Evolutionary conservation across 805 yeast genomes (phyloP).

Genomic region (Saturnispora silvae): DNA sequence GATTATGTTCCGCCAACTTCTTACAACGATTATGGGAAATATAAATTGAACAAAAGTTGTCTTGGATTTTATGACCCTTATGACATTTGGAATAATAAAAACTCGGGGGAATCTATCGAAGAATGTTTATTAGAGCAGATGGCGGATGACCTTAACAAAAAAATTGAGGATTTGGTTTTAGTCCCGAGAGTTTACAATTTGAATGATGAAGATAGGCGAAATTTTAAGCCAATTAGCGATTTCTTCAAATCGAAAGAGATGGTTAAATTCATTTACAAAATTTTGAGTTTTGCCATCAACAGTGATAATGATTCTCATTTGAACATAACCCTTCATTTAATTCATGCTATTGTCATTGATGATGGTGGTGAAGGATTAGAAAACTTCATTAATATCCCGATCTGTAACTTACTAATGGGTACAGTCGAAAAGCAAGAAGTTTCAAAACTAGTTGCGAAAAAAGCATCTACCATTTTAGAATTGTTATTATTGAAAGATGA

Average conservation of each 20-base stretch:
- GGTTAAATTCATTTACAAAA: constrained; percentile 46
- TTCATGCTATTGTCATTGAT: constrained; percentile 47
- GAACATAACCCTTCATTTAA: constrained; percentile 52
- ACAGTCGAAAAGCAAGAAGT: constrained; percentile 38
- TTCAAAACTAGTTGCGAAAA: constrained; percentile 36
- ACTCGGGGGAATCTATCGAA: constrained; percentile 42
- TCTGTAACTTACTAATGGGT: constrained; percentile 43
- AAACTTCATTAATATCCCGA: constrained; percentile 41
- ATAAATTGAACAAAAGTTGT: constrained; percentile 40
- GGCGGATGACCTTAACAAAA: constrained; percentile 28
- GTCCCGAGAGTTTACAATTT: constrained; percentile 33
- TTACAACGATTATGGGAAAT: constrained; percentile 56
- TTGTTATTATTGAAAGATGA: constrained; percentile 38
- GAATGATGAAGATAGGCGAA: constrained; percentile 14
- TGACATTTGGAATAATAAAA: constrained; percentile 34
- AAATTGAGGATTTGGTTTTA: constrained; percentile 35
- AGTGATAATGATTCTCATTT: constrained; percentile 43
- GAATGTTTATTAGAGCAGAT: constrained; percentile 35
- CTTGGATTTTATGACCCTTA: constrained; percentile 49
- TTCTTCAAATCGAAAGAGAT: constrained; percentile 43
- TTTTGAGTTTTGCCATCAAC: constrained; percentile 43
- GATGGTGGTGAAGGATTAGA: constrained; percentile 28
- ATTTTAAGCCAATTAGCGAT: constrained; percentile 34
- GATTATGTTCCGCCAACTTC: constrained; percentile 57
- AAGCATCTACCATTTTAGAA: constrained; percentile 50